Evolutionary conservation across 2,329 filamentous ascomycete genomes (phyloP).

Genomic region (Domatiomyces globalis): DNA sequence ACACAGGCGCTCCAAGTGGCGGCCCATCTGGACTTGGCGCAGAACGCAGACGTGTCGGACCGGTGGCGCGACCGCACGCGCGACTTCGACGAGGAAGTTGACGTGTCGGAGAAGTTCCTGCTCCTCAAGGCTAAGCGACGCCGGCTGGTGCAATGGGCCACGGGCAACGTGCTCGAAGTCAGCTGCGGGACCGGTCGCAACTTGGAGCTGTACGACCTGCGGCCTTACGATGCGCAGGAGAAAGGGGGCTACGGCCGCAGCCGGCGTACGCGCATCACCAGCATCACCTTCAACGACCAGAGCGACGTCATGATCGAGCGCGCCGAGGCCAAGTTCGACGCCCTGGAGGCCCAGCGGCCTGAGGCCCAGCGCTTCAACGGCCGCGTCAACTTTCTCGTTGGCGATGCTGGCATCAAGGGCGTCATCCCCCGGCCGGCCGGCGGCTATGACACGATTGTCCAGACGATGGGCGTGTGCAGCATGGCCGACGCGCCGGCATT

Average conservation of each 20-base stretch:
- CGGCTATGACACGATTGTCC: constrained; percentile 34
- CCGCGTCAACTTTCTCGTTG: constrained; percentile 14
- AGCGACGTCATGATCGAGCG: constrained; percentile 35
- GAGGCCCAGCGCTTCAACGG: constrained; percentile 8
- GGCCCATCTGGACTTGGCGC: constrained; percentile 9
- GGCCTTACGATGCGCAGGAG: constrained; percentile 6
- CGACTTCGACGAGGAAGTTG: constrained; percentile 34
- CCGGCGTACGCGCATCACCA: constrained; percentile 24
- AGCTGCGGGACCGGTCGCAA: constrained; percentile 38
- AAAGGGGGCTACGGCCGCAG: constrained; percentile 5
- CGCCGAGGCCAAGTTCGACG: constrained; percentile 30
- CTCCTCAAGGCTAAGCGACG: constrained; percentile 28
- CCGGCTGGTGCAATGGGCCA: constrained; percentile 28
- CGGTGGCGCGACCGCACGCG: constrained; percentile 32
- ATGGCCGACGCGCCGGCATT: constrained; percentile 19
- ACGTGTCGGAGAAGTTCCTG: constrained; percentile 29
- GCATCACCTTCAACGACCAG: constrained; percentile 35
- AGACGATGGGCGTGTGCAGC: constrained; percentile 39
- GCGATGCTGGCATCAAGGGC: constrained; percentile 9
- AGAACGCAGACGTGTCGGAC: constrained; percentile 30
- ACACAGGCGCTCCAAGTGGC: constrained; percentile 21
- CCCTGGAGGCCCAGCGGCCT: constrained; percentile 9
- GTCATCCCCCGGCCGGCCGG: constrained; percentile 11
- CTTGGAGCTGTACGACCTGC: constrained; percentile 31
- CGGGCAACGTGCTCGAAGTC: constrained; percentile 36